phyloP scores from a whole-genome alignment of 768 basidiomycete genomes.

The Fistulinella prunicolor region DNA sequence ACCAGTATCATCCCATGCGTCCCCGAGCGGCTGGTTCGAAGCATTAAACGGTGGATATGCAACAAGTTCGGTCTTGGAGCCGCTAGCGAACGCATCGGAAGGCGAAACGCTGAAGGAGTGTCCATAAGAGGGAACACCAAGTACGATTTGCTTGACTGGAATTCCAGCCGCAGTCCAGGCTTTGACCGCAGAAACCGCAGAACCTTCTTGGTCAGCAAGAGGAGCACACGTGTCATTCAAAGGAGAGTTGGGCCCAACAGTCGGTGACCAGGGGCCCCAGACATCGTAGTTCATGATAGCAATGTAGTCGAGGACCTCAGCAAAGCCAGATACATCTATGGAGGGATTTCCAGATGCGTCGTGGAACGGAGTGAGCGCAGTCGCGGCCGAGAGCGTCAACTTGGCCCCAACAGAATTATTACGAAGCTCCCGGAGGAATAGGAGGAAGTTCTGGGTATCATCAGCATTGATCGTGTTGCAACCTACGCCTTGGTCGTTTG shows the following conservation, averaged over 20 bases:
- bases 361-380: conserved; percentile 59
- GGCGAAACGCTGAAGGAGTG: neutral
- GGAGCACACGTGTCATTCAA: neutral
- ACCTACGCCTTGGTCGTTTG: conserved; percentile 58
- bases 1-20: conserved; percentile 17
- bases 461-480: conserved; percentile 57
- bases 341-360: conserved; percentile 50
- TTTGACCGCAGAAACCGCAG: neutral
- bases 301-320: conserved; percentile 57
- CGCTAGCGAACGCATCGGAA: neutral
- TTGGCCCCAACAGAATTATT: conserved; percentile 45
- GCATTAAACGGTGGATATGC: neutral
- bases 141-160: neutral
- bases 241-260: conserved; percentile 11
- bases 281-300: conserved; percentile 65
- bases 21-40: neutral
- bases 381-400: conserved; percentile 65
- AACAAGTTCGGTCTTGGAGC: neutral
- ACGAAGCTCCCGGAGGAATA: conserved; percentile 68
- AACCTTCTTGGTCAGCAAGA: neutral
- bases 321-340: conserved; percentile 54
- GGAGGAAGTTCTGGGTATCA: conserved; percentile 75
- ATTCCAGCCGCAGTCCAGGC: neutral
- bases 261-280: conserved; percentile 32
- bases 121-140: neutral